These are phyloP conservation scores for Fraxinus platypoda DNA, from an alignment of 305 asterid genomes.

Conservation along the genomic window DNA sequence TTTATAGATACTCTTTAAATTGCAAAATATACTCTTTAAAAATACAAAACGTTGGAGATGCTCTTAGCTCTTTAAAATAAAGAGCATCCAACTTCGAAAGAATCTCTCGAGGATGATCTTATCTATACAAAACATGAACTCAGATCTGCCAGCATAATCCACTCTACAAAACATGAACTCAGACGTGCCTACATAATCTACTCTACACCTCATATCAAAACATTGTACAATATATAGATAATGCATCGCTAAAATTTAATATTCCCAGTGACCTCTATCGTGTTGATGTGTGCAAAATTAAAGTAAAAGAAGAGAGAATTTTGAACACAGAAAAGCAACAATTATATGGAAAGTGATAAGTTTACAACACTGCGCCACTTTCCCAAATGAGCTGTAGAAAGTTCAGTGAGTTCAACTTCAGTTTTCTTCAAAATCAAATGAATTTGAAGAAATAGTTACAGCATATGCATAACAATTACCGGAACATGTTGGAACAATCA, in stretches of 20 bases:
- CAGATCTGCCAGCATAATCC: neutral
- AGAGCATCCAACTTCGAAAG: neutral
- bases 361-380: neutral
- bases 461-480: constrained; percentile 14
- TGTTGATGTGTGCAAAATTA: neutral
- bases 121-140: neutral
- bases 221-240: neutral
- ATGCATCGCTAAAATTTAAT: neutral
- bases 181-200: neutral
- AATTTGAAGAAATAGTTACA: constrained; percentile 3
- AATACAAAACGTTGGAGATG: neutral
- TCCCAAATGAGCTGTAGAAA: neutral
- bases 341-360: neutral
- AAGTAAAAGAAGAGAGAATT: neutral
- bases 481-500: constrained; percentile 20
- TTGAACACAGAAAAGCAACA: neutral
- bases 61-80: neutral
- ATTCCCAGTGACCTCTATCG: neutral
- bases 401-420: neutral
- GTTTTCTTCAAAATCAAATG: constrained; percentile 15
- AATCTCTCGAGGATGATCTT: neutral
- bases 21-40: too few species aligned
- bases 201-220: neutral
- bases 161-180: neutral
- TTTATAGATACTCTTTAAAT: too few species aligned